These are phyloP conservation scores for Talaromyces liani DNA, from an alignment of 495 filamentous ascomycete species.

Conservation along the genomic window DNA sequence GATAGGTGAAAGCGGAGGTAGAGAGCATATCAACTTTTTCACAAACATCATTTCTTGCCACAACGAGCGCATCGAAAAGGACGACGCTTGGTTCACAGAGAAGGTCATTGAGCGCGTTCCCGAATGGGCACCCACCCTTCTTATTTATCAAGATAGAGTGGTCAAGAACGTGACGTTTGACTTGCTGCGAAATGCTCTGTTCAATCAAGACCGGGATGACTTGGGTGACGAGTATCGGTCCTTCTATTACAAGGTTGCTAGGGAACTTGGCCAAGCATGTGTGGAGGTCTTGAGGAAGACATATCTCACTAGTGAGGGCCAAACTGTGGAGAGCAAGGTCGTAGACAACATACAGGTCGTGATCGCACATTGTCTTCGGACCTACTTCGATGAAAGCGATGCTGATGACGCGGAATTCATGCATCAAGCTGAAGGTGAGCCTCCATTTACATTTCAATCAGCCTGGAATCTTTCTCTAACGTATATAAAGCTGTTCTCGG, in stretches of 20 bases:
- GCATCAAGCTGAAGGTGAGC: conserved; percentile 30
- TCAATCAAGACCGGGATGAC: conserved; percentile 32
- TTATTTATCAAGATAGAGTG: conserved; percentile 51
- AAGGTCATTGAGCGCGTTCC: conserved; percentile 48
- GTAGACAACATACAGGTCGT: conserved; percentile 31
- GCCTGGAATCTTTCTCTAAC: not conserved
- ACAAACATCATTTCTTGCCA: conserved; percentile 27
- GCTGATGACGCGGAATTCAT: conserved; percentile 27
- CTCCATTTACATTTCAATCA: not conserved
- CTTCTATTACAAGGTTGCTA: conserved; percentile 21
- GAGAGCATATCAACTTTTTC: conserved; percentile 56
- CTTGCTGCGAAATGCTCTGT: conserved; percentile 49
- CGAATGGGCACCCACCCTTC: conserved; percentile 60
- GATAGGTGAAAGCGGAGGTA: conserved; percentile 48
- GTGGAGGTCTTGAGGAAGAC: conserved; percentile 24
- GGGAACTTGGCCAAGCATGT: conserved; percentile 27
- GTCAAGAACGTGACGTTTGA: conserved; percentile 48
- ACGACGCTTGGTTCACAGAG: conserved; percentile 27
- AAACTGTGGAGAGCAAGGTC: conserved; percentile 26
- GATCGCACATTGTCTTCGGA: conserved; percentile 33
- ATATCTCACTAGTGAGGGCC: conserved; percentile 19
- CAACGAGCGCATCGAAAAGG: conserved; percentile 32
- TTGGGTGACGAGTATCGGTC: conserved; percentile 19
- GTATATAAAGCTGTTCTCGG: conserved; percentile 19
- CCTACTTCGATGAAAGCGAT: conserved; percentile 34